These are phyloP conservation scores for Ogataea paraovalis DNA, from an alignment of 805 yeast genomes.

Conservation along the genomic window DNA sequence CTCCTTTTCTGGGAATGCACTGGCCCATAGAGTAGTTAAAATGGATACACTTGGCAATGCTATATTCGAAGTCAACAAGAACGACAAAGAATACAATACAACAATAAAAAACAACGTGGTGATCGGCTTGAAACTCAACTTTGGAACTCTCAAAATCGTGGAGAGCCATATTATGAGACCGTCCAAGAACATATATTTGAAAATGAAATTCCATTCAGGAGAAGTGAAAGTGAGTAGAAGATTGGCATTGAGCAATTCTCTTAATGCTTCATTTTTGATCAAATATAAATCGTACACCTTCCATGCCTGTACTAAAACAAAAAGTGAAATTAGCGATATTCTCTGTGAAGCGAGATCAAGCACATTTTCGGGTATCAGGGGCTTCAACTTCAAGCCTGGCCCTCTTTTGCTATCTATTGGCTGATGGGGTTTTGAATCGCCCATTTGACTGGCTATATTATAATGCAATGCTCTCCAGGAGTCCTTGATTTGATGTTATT, in stretches of 20 bases:
- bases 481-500: not conserved
- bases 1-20: conserved; percentile 28
- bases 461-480: not conserved
- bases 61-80: conserved; percentile 50
- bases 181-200: conserved; percentile 73
- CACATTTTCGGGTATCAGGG: conserved; percentile 60
- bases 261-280: conserved; percentile 42
- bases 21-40: conserved; percentile 14
- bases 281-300: conserved; percentile 69
- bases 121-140: conserved; percentile 59
- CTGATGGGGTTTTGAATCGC: not conserved
- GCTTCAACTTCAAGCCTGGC: conserved; percentile 3
- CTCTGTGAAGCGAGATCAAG: conserved; percentile 79
- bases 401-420: not conserved
- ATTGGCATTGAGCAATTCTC: conserved; percentile 18
- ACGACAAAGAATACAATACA: conserved; percentile 44
- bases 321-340: conserved; percentile 57
- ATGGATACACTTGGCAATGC: conserved; percentile 41
- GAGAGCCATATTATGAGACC: conserved; percentile 64
- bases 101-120: conserved; percentile 47
- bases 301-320: conserved; percentile 77
- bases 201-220: conserved; percentile 54
- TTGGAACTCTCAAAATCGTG: conserved; percentile 74
- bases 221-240: conserved; percentile 35
- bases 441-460: not conserved